A percentile compares a stretch with the other conserved stretches of the same genome.
Evolutionary conservation across 192 early-diverging fungal species (phyloP).

Genomic region (Coemansia sp.): DNA sequence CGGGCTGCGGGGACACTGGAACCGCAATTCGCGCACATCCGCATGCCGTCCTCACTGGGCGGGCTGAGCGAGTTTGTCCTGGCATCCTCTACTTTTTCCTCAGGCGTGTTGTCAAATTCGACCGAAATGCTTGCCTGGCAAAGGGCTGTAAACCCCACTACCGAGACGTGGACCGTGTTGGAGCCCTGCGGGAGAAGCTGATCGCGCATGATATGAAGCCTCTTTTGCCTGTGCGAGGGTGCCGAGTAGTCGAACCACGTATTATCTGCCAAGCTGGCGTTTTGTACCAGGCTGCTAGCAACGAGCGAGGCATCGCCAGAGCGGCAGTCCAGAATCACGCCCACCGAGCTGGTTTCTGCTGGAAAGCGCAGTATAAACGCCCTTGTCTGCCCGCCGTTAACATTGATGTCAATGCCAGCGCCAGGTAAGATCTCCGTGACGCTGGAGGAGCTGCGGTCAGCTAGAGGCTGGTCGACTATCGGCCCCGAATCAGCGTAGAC

Average conservation of each 20-base stretch:
- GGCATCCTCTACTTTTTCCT: conserved; percentile 7
- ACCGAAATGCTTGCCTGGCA: conserved; percentile 19
- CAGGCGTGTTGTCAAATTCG: conserved; percentile 19
- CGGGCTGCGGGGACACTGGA: conserved; percentile 65
- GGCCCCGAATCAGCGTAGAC: conserved; percentile 38
- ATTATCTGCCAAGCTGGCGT: conserved; percentile 21
- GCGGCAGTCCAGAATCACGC: conserved; percentile 19
- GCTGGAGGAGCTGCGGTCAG: conserved; percentile 13
- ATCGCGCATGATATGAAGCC: conserved; percentile 10
- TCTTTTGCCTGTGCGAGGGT: conserved; percentile 35
- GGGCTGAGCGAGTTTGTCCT: too few species aligned
- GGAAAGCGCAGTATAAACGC: conserved; percentile 18
- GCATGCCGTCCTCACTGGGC: neutral
- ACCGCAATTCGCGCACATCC: conserved; percentile 70
- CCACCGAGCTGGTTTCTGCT: neutral
- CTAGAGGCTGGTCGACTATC: neutral
- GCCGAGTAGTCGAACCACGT: conserved; percentile 36
- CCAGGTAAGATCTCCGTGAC: conserved; percentile 15
- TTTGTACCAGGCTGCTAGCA: conserved; percentile 32
- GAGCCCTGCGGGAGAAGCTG: conserved; percentile 14
- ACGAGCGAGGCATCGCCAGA: conserved; percentile 38
- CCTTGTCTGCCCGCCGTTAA: neutral
- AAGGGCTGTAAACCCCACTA: conserved; percentile 9
- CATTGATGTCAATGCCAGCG: neutral
- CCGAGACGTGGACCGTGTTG: conserved; percentile 17